phyloP scores from a whole-genome alignment of 768 basidiomycete species.

The Tylopilus balloui region DNA sequence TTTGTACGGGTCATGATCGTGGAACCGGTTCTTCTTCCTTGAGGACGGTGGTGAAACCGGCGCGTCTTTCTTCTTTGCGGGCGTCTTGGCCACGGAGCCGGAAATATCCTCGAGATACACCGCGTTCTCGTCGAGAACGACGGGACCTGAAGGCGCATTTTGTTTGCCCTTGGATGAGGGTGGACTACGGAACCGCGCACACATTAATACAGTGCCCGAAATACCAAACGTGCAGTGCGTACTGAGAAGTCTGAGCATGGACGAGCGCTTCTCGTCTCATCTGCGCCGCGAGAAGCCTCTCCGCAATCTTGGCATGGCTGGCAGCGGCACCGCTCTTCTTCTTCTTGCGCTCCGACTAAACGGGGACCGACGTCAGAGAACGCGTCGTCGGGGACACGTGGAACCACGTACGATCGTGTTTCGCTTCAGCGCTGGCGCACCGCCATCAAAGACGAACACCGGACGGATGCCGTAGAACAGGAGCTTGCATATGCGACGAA shows the following conservation, averaged over 20 bases:
- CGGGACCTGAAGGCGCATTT: slow-evolving; percentile 42
- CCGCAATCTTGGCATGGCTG: slow-evolving; percentile 83
- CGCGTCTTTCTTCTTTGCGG: slow-evolving; percentile 28
- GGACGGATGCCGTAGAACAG: slow-evolving; percentile 97
- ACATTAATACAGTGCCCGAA: neutral
- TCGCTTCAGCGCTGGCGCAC: slow-evolving; percentile 86
- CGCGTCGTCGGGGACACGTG: neutral
- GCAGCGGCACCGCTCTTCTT: slow-evolving; percentile 89
- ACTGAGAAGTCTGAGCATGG: slow-evolving; percentile 47
- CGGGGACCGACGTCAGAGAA: slow-evolving; percentile 7
- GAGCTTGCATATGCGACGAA: slow-evolving; percentile 88
- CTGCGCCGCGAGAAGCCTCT: slow-evolving; percentile 89
- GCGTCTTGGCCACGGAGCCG: slow-evolving; percentile 49
- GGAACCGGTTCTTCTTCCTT: slow-evolving; percentile 57
- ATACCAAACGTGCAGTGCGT: slow-evolving; percentile 17
- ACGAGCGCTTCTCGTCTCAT: slow-evolving; percentile 85
- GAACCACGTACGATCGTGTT: slow-evolving; percentile 69
- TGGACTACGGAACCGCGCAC: slow-evolving; percentile 12
- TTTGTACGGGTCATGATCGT: slow-evolving; percentile 88
- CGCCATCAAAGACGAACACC: slow-evolving; percentile 98
- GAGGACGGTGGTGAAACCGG: slow-evolving; percentile 45
- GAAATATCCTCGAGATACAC: slow-evolving; percentile 90
- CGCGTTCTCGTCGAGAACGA: slow-evolving; percentile 61
- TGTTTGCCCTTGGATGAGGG: slow-evolving; percentile 40
- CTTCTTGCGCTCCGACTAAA: slow-evolving; percentile 77